Evolutionary conservation across 768 basidiomycete genomes (phyloP), one percentile per base, ranked within the genome.

Genomic region (Leccinellum albellum): DNA sequence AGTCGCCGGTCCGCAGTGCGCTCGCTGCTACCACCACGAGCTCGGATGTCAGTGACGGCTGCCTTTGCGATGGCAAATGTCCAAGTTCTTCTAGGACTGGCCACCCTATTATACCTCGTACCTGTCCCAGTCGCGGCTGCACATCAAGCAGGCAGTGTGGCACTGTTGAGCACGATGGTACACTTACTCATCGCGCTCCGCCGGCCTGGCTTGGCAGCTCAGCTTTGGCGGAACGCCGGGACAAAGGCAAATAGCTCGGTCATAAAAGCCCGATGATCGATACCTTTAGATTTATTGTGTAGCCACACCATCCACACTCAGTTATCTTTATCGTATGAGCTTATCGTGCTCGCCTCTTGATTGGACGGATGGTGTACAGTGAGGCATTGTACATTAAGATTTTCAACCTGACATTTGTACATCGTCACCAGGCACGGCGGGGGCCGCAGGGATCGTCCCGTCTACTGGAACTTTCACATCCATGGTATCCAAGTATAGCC

Each of bases 141-240:
- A 31, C 97, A 99, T 70, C 97, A 99, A 71, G 96, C 93, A 0
- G 97, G 96, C 6, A 96, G 94, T 65, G 89, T 98, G 7, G 79
- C 88, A 37, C 76, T 99, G 7, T 75, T 99, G 48, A 94, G 89
- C 21, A 82, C 89, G 5, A 84, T 94, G 79, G 70, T 94, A 2
- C 92, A 92, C 51, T 69, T 95, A 3, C 74, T 89, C 6, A 79
- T 90, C 17, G 79, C 85, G 0, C 72, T 98, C 54, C 79, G 93
- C 33, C 76, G 81, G 54, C 95, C 94, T 0, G 79, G 86, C 20
- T 61, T 69, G 13, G 86, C 85, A 20, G 90, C 91, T 13, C 76
- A 76, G 46, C 68, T 78, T 24, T 88, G 86, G 88, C 73, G 86
- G 53, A 74, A 67, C 44, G 73, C 75, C 42, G 54, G 67, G 31